These are phyloP conservation scores for Tetraselmis striata DNA, from an alignment of 139 green algal species.

Conservation along the genomic window DNA sequence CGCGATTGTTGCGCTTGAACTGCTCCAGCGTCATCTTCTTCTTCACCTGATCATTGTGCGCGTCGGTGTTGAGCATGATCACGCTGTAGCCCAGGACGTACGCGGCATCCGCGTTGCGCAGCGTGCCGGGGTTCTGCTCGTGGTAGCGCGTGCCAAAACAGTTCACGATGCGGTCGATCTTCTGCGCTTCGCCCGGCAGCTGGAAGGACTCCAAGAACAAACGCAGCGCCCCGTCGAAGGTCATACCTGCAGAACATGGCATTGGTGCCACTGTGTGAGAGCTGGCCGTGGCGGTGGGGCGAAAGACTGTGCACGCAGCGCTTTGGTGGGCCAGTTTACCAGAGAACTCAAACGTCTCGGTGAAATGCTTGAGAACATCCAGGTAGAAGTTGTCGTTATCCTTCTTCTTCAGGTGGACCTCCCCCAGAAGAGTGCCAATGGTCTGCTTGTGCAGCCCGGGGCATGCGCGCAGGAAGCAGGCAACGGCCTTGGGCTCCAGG, in stretches of 20 bases:
- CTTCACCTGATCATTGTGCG: conserved; percentile 79
- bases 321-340: conserved; percentile 21
- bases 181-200: conserved; percentile 76
- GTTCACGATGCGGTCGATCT: conserved; percentile 77
- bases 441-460: conserved; percentile 78
- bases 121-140: conserved; percentile 2
- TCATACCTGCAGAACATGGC: conserved; percentile 32
- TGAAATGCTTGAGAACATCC: conserved; percentile 55
- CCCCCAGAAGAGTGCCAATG: conserved; percentile 89
- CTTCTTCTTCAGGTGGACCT: no score
- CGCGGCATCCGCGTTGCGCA: conserved; percentile 55
- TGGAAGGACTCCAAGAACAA: conserved; percentile 70
- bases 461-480: conserved; percentile 77
- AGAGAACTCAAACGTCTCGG: conserved; percentile 65
- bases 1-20: conserved; percentile 75
- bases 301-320: background rate
- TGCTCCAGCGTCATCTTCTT: conserved; percentile 80
- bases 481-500: conserved; percentile 45
- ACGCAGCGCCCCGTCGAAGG: conserved; percentile 67
- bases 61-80: conserved; percentile 87
- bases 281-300: no score
- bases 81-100: conserved; percentile 77
- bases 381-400: conserved; percentile 80
- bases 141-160: conserved; percentile 40
- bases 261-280: background rate